Evolutionary conservation across 306 rosid genomes (phyloP).

Genomic region (Vigna radiata): DNA sequence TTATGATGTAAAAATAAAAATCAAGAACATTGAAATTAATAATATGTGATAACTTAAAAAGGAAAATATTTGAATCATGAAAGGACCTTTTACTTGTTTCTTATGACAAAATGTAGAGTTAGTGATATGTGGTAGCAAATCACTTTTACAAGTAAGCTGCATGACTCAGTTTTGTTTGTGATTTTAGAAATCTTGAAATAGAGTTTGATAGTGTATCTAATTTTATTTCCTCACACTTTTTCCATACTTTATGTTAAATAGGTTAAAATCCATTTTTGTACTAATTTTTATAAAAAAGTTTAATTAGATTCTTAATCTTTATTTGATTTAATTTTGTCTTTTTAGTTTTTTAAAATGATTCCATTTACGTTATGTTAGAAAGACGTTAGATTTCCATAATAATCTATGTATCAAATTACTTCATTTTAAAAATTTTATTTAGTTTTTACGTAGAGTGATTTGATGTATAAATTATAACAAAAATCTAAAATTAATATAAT

Average conservation of each 20-base stretch:
- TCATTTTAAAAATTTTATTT: too few species aligned
- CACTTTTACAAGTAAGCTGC: neutral
- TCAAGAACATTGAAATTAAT: neutral
- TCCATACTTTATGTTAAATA: neutral
- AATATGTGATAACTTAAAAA: neutral
- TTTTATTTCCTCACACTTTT: neutral
- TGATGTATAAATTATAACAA: too few species aligned
- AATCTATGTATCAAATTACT: too few species aligned
- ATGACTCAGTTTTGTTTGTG: neutral
- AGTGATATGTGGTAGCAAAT: neutral
- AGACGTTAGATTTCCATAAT: too few species aligned
- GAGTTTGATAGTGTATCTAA: neutral
- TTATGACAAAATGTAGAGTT: neutral
- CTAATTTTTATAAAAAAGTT: too few species aligned
- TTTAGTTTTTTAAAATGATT: too few species aligned
- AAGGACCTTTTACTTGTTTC: slow-evolving; percentile 1
- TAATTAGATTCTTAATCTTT: too few species aligned
- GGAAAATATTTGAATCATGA: neutral
- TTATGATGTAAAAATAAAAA: neutral
- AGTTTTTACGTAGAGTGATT: too few species aligned
- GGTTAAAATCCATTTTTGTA: too few species aligned
- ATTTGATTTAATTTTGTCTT: too few species aligned
- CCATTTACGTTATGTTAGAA: too few species aligned
- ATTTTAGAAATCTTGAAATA: neutral
- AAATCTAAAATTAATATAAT: too few species aligned